A percentile compares a stretch with the other conserved stretches of the same genome.
Conservation (phyloP, 495 filamentous ascomycete species). For the Penicillium diatomitis region DNA sequence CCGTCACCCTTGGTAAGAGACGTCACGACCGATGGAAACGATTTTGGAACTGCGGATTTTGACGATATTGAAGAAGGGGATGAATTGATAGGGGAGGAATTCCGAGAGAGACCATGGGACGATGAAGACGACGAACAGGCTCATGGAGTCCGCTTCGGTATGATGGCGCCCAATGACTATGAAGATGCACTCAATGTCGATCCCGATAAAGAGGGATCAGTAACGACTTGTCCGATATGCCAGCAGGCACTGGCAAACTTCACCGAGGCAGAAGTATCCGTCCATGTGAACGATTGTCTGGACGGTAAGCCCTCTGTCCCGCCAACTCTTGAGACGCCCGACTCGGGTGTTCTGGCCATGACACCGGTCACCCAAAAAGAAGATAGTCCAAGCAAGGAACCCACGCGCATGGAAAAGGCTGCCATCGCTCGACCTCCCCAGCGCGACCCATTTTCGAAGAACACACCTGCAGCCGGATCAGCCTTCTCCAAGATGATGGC, state of each 20-base stretch:
- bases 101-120: slow-evolving; percentile 32
- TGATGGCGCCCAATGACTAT: slow-evolving; percentile 7
- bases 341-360: slow-evolving; percentile 12
- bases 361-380: slow-evolving; percentile 1
- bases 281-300: slow-evolving; percentile 87
- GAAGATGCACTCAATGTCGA: slow-evolving; percentile 21
- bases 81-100: slow-evolving; percentile 29
- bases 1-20: slow-evolving; percentile 45
- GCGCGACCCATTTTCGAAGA: slow-evolving; percentile 58
- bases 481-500: slow-evolving; percentile 93
- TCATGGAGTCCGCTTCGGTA: slow-evolving; percentile 5
- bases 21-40: slow-evolving; percentile 45
- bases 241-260: slow-evolving; percentile 49
- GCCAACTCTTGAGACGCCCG: slow-evolving; percentile 24
- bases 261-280: slow-evolving; percentile 44
- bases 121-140: slow-evolving; percentile 18
- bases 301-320: slow-evolving; percentile 53
- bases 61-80: slow-evolving; percentile 54
- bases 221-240: slow-evolving; percentile 67
- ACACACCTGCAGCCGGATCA: slow-evolving; percentile 35
- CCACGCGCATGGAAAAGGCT: slow-evolving; percentile 53
- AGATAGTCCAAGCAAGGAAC: slow-evolving; percentile 11
- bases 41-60: slow-evolving; percentile 57
- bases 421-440: slow-evolving; percentile 68
- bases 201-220: slow-evolving; percentile 31